Evolutionary conservation across 73 alveolate species (phyloP).

Genomic region (Breviolum minutum): DNA sequence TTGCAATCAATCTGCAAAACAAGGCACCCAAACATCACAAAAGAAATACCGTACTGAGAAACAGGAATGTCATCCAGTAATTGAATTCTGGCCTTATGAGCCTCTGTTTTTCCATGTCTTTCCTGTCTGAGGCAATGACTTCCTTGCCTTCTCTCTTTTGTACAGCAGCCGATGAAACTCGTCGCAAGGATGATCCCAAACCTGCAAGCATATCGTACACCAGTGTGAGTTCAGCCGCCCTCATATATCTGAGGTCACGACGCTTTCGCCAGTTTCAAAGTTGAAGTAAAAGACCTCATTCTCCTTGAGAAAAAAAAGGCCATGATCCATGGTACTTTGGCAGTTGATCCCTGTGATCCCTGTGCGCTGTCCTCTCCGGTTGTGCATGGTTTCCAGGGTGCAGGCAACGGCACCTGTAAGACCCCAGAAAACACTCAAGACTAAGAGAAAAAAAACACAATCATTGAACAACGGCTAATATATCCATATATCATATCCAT

Average conservation of each 20-base stretch:
- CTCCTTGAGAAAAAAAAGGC: slow-evolving; percentile 15
- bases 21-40: too few relatives aligned
- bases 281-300: slow-evolving; percentile 83
- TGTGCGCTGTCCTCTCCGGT: slow-evolving; percentile 42
- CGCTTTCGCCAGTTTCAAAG: slow-evolving; percentile 90
- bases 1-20: too few relatives aligned
- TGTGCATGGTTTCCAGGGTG: slow-evolving; percentile 95
- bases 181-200: slow-evolving; percentile 91
- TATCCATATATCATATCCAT: too few relatives aligned
- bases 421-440: too few relatives aligned
- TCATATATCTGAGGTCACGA: not conserved
- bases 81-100: not conserved
- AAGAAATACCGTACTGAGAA: too few relatives aligned
- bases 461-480: not conserved
- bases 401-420: slow-evolving; percentile 80
- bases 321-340: not conserved
- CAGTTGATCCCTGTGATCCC: not conserved
- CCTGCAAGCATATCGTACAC: not conserved
- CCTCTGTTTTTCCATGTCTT: not conserved
- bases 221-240: too few relatives aligned
- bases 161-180: slow-evolving; percentile 72
- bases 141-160: slow-evolving; percentile 61
- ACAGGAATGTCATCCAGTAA: too few relatives aligned
- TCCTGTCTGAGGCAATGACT: not conserved
- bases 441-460: not conserved